Conservation (phyloP, 345 rosid genomes). For the Isatis tinctoria region DNA sequence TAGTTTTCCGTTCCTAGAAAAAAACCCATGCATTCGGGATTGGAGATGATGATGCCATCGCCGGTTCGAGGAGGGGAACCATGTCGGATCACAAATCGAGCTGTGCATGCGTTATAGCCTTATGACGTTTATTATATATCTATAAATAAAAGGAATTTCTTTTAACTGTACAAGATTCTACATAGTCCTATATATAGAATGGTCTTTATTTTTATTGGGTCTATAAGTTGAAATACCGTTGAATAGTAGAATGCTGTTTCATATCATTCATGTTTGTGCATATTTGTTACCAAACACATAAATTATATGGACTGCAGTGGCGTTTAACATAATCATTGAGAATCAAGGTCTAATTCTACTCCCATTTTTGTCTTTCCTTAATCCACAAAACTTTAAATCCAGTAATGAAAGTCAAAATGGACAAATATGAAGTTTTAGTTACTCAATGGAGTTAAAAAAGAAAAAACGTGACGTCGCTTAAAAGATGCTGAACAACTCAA, state of each 20-base stretch:
- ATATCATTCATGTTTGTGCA: not conserved
- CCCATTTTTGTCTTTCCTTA: not conserved
- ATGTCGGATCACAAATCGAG: not conserved
- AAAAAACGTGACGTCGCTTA: too few relatives aligned
- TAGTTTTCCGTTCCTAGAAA: not conserved
- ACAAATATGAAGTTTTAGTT: too few relatives aligned
- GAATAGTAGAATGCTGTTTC: not conserved
- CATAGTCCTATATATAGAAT: not conserved
- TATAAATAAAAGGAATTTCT: not conserved
- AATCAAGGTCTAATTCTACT: not conserved
- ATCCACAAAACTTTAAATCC: not conserved
- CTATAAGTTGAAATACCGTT: not conserved
- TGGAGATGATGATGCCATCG: conserved; percentile 7
- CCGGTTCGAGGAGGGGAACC: not conserved
- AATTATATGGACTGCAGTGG: not conserved
- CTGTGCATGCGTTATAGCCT: not conserved
- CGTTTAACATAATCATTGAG: not conserved
- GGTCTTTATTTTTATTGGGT: not conserved
- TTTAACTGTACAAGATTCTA: not conserved
- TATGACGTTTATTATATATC: not conserved
- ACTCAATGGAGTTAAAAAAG: too few relatives aligned
- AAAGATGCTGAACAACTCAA: too few relatives aligned
- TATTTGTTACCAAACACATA: not conserved
- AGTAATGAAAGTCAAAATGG: not conserved
- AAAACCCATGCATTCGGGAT: not conserved